Conservation (phyloP, 1,139 yeast species). For the Ogataea hybrid region DNA sequence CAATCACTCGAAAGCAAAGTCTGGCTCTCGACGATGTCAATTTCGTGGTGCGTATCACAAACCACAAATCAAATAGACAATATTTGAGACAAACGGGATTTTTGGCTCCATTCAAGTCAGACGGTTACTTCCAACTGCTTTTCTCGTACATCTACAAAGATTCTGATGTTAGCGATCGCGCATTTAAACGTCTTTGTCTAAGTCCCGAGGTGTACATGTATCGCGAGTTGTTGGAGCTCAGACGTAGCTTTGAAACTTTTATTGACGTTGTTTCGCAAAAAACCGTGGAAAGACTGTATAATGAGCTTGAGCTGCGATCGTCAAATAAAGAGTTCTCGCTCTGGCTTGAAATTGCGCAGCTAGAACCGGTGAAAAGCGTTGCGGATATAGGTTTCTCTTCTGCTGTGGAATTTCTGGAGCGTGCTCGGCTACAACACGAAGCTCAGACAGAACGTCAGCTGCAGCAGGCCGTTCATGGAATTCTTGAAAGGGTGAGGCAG, state of each 20-base stretch:
- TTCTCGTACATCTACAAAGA: constrained; percentile 1
- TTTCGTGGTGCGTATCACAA: neutral
- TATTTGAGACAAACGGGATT: neutral
- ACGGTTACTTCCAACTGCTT: neutral
- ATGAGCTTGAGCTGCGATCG: neutral
- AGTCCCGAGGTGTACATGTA: neutral
- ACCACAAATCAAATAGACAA: neutral
- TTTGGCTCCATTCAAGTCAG: neutral
- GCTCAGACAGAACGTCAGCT: neutral
- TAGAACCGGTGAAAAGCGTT: neutral
- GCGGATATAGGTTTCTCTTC: neutral
- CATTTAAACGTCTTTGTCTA: neutral
- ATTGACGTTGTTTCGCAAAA: neutral
- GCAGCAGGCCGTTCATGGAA: neutral
- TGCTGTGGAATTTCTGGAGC: neutral
- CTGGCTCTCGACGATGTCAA: neutral
- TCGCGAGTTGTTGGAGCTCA: constrained; percentile 6
- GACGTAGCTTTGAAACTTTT: neutral
- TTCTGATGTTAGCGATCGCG: neutral
- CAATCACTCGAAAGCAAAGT: neutral
- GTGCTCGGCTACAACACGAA: neutral
- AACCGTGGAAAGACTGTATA: neutral
- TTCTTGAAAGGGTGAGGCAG: neutral
- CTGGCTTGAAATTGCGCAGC: neutral
- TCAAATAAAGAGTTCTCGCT: neutral